phyloP scores from a whole-genome alignment of 169 alveolate species.

The Cryptosporidium bovis region DNA sequence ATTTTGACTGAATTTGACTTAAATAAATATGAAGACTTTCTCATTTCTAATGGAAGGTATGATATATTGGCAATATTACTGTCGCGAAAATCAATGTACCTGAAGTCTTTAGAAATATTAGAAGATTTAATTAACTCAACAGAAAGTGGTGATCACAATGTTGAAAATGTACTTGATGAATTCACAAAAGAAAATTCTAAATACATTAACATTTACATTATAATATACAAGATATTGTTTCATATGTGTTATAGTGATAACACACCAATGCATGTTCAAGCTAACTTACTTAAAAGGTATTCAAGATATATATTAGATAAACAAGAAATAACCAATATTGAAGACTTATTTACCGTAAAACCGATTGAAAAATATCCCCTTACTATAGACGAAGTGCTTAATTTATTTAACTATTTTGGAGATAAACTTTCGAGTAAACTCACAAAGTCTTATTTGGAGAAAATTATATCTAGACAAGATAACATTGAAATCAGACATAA shows the following conservation, averaged over 20 bases:
- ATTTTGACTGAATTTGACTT: slow-evolving; percentile 27
- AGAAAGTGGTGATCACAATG: too few species aligned
- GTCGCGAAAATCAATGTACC: slow-evolving; percentile 34
- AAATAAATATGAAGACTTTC: slow-evolving; percentile 54
- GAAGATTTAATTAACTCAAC: slow-evolving; percentile 34
- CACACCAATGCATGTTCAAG: slow-evolving; percentile 69
- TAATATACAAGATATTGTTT: slow-evolving; percentile 20
- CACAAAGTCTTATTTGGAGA: slow-evolving; percentile 54
- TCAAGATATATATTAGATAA: slow-evolving; percentile 59
- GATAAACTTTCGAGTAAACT: slow-evolving; percentile 6
- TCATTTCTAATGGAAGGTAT: slow-evolving; percentile 10
- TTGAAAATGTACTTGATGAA: not conserved
- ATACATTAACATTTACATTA: slow-evolving; percentile 23
- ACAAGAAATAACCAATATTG: slow-evolving; percentile 21
- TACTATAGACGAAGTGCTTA: slow-evolving; percentile 50
- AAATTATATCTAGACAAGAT: slow-evolving; percentile 8
- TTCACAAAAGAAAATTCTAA: not conserved
- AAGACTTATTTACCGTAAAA: slow-evolving; percentile 36
- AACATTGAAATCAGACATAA: slow-evolving; percentile 43
- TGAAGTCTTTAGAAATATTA: slow-evolving; percentile 44
- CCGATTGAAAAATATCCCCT: slow-evolving; percentile 59
- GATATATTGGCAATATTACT: slow-evolving; percentile 41
- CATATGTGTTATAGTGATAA: slow-evolving; percentile 46
- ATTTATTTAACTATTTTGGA: slow-evolving; percentile 18
- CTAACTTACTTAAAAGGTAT: slow-evolving; percentile 52